Evolutionary conservation across 1,139 yeast species (phyloP).

Genomic region (Taphrina pruni): DNA sequence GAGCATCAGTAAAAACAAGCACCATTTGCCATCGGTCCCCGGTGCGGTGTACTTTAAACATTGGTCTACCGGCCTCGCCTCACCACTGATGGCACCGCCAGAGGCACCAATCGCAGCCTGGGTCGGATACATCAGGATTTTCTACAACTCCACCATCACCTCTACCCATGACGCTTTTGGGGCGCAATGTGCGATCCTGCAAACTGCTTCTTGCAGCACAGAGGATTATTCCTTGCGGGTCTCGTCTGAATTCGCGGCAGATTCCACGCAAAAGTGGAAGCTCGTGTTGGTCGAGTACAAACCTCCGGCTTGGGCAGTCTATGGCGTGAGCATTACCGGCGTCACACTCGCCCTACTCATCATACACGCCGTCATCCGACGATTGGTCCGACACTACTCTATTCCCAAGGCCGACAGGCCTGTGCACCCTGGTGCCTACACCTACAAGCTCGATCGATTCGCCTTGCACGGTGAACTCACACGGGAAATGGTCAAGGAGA

Average conservation of each 20-base stretch:
- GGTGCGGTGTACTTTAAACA: constrained; percentile 37
- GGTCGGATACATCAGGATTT: constrained; percentile 33
- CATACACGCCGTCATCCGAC: constrained; percentile 31
- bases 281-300: constrained; percentile 19
- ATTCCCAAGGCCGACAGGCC: constrained; percentile 38
- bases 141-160: constrained; percentile 38
- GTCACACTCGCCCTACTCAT: constrained; percentile 11
- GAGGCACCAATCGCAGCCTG: constrained; percentile 6
- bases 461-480: constrained; percentile 39
- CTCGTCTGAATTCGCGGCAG: constrained; percentile 33
- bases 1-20: constrained; percentile 2
- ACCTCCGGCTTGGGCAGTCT: constrained; percentile 32
- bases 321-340: constrained; percentile 24
- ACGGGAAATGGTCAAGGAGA: constrained; percentile 29
- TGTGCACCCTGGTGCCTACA: constrained; percentile 34
- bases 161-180: constrained; percentile 31
- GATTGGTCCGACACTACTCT: constrained; percentile 29
- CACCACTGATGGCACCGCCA: constrained; percentile 25
- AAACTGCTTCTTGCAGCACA: constrained; percentile 24
- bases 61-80: constrained; percentile 29
- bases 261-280: constrained; percentile 20
- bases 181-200: constrained; percentile 31
- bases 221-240: constrained; percentile 30
- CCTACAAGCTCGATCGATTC: constrained; percentile 39
- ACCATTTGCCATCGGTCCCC: constrained; percentile 26